Evolutionary conservation across 2,329 filamentous ascomycete species (phyloP).

Genomic region (Phyllosticta capitalensis): DNA sequence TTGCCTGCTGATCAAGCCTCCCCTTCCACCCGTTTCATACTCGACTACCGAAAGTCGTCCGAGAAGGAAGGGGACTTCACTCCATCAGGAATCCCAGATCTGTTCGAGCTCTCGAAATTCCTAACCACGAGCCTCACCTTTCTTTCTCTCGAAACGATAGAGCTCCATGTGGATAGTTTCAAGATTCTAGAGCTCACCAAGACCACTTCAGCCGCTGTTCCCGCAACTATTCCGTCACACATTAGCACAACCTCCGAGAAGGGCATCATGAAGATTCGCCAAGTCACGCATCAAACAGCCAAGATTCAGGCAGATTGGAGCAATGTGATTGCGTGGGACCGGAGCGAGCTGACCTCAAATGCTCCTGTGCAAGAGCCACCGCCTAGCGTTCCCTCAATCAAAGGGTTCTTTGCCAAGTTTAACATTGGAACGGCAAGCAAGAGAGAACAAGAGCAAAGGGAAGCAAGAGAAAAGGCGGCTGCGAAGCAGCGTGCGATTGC

Average conservation of each 20-base stretch:
- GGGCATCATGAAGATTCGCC: slow-evolving; percentile 74
- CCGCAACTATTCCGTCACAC: slow-evolving; percentile 64
- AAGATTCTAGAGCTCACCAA: slow-evolving; percentile 71
- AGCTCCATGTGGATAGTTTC: slow-evolving; percentile 85
- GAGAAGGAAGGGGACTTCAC: slow-evolving; percentile 8
- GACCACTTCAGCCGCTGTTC: slow-evolving; percentile 69
- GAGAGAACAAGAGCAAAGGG: slow-evolving; percentile 54
- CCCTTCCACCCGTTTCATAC: slow-evolving; percentile 77
- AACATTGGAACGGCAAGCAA: slow-evolving; percentile 27
- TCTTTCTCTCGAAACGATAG: slow-evolving; percentile 76
- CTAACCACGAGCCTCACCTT: slow-evolving; percentile 92
- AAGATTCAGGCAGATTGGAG: slow-evolving; percentile 90
- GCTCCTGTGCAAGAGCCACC: not conserved
- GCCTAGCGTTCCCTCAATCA: slow-evolving; percentile 14
- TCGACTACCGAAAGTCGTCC: slow-evolving; percentile 85
- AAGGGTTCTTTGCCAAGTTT: slow-evolving; percentile 32
- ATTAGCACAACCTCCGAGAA: slow-evolving; percentile 77
- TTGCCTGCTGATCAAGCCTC: slow-evolving; percentile 58
- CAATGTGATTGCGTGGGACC: slow-evolving; percentile 78
- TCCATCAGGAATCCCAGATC: slow-evolving; percentile 67
- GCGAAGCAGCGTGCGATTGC: slow-evolving; percentile 5
- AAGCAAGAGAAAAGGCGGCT: slow-evolving; percentile 34
- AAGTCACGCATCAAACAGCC: slow-evolving; percentile 75
- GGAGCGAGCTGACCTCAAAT: slow-evolving; percentile 17
- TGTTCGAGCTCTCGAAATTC: slow-evolving; percentile 83